These are phyloP conservation scores for Phaeosphaeriaceae sp. DNA, from an alignment of 2,329 filamentous ascomycete species.

Conservation along the genomic window DNA sequence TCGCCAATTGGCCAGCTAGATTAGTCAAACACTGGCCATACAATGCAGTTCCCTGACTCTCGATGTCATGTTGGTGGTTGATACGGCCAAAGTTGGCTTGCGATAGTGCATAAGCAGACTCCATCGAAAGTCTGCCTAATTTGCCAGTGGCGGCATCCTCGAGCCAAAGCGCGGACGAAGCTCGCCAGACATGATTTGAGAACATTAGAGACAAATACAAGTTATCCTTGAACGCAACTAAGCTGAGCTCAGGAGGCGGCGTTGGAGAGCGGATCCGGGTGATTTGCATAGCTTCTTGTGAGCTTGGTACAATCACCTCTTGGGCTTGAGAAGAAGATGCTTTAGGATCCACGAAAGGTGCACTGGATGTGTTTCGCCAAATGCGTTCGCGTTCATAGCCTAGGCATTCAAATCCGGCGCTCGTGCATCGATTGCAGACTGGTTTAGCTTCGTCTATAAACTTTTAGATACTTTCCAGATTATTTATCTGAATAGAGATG, in stretches of 20 bases:
- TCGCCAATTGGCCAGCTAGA: neutral
- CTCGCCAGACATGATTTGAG: constrained; percentile 2
- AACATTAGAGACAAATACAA: neutral
- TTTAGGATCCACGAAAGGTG: neutral
- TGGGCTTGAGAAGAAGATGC: neutral
- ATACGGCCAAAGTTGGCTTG: neutral
- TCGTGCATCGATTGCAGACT: neutral
- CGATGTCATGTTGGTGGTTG: neutral
- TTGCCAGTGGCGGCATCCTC: constrained; percentile 1
- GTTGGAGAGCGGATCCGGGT: neutral
- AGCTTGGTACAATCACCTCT: neutral
- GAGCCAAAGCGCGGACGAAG: neutral
- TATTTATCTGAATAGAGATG: neutral
- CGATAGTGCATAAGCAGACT: neutral
- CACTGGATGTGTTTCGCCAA: neutral
- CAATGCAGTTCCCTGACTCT: neutral
- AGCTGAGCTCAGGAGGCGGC: constrained; percentile 1
- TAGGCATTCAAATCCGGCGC: neutral
- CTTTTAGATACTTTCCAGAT: neutral
- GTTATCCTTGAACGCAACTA: neutral
- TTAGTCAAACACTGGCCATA: neutral
- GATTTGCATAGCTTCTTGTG: neutral
- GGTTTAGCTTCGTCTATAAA: neutral
- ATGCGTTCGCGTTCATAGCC: constrained; percentile 2
- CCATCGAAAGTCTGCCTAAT: neutral